Evolutionary conservation across 2,329 filamentous ascomycete species (phyloP).

Genomic region (Fusarium sp.): DNA sequence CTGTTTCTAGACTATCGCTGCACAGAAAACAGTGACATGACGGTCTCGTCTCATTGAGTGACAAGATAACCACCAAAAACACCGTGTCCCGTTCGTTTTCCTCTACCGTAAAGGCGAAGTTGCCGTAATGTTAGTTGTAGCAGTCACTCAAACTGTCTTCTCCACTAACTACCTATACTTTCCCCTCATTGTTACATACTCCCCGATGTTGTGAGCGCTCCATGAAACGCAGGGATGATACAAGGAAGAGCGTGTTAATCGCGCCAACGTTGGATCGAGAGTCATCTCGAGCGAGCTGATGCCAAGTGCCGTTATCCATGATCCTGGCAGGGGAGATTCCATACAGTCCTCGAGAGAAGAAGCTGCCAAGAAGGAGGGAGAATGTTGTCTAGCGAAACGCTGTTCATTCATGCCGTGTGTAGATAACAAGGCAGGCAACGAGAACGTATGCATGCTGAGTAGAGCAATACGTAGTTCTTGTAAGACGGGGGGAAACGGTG

Average conservation of each 20-base stretch:
- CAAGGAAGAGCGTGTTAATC: constrained; percentile 34
- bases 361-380: constrained; percentile 6
- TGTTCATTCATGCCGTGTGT: constrained; percentile 1
- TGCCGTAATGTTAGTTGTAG: constrained; percentile 10
- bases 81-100: neutral
- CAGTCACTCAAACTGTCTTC: constrained; percentile 5
- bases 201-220: constrained; percentile 18
- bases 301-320: constrained; percentile 28
- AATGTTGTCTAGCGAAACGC: neutral
- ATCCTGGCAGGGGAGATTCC: constrained; percentile 9
- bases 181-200: constrained; percentile 17
- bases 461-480: constrained; percentile 1
- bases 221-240: constrained; percentile 32
- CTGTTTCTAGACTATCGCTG: constrained; percentile 29
- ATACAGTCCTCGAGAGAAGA: constrained; percentile 7
- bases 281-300: constrained; percentile 8
- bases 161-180: constrained; percentile 10
- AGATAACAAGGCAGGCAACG: constrained; percentile 16
- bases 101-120: constrained; percentile 6
- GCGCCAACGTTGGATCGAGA: constrained; percentile 32
- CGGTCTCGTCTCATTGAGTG: constrained; percentile 4
- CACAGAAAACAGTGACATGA: constrained; percentile 25
- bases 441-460: constrained; percentile 19
- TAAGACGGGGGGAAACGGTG: constrained; percentile 15
- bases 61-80: neutral